These are phyloP conservation scores for Talaromyces nanjingensis DNA, from an alignment of 495 filamentous ascomycete genomes.

Conservation along the genomic window DNA sequence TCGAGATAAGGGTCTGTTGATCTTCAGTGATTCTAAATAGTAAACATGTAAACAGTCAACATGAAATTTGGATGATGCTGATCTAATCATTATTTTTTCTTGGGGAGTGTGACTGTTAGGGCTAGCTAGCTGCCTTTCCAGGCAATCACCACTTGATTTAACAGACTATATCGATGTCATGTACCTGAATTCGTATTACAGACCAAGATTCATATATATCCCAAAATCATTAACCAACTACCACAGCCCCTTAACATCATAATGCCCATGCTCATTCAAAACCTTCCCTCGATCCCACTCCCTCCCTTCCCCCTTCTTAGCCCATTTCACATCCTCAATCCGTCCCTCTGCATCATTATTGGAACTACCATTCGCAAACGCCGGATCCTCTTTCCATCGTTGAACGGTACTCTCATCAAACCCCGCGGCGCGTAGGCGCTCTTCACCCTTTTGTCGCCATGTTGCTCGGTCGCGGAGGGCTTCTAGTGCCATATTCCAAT, in stretches of 20 bases:
- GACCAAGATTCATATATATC: neutral
- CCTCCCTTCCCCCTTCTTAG: conserved; percentile 66
- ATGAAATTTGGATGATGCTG: neutral
- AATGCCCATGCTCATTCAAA: conserved; percentile 54
- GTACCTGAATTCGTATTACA: neutral
- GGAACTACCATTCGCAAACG: conserved; percentile 19
- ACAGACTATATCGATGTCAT: no score
- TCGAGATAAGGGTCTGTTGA: neutral
- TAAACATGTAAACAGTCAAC: neutral
- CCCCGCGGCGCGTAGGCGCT: conserved; percentile 68
- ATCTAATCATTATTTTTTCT: neutral
- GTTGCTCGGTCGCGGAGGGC: conserved; percentile 71
- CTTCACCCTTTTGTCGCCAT: conserved; percentile 74
- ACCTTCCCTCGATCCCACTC: conserved; percentile 92
- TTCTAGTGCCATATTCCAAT: conserved; percentile 83
- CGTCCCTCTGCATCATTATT: conserved; percentile 42
- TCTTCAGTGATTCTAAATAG: neutral
- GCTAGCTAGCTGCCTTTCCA: no score
- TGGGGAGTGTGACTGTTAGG: neutral
- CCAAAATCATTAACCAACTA: conserved; percentile 10
- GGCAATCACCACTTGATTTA: no score
- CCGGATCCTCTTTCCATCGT: conserved; percentile 66
- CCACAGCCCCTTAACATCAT: conserved; percentile 45
- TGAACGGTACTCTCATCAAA: conserved; percentile 71
- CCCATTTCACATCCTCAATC: conserved; percentile 69